Evolutionary conservation across 2,329 filamentous ascomycete genomes (phyloP).

Genomic region (Calonectria hawksworthii): DNA sequence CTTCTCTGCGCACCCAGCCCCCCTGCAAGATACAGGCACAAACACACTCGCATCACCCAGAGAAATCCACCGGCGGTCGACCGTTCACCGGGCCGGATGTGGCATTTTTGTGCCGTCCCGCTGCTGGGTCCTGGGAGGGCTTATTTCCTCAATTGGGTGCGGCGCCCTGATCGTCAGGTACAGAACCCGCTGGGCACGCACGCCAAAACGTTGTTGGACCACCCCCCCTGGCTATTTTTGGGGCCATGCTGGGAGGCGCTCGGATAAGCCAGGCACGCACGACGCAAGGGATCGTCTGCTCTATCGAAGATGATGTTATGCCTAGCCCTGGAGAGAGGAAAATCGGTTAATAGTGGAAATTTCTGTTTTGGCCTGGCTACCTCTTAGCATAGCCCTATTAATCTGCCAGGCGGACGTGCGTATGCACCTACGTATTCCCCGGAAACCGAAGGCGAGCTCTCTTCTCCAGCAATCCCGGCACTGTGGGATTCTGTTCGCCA

Average conservation of each 20-base stretch:
- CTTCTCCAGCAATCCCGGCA: background rate
- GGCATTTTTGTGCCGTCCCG: constrained; percentile 11
- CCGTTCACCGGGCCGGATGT: constrained; percentile 21
- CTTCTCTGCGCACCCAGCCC: background rate
- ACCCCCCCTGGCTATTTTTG: constrained; percentile 29
- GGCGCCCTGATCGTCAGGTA: constrained; percentile 11
- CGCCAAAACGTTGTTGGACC: background rate
- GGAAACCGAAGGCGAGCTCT: background rate
- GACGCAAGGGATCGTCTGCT: constrained; percentile 8
- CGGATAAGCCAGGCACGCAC: constrained; percentile 10
- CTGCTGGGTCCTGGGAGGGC: background rate
- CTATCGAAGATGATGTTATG: constrained; percentile 3
- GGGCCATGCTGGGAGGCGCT: constrained; percentile 7
- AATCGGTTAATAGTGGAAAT: constrained; percentile 12
- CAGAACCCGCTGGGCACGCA: background rate
- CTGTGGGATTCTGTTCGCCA: background rate
- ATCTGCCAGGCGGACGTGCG: background rate
- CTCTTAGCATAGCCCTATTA: constrained; percentile 14
- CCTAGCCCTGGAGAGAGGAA: constrained; percentile 6
- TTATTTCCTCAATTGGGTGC: constrained; percentile 7
- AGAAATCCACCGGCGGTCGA: constrained; percentile 7
- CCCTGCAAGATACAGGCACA: constrained; percentile 4
- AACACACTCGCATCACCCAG: background rate
- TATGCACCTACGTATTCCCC: background rate
- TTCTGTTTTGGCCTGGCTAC: background rate